Base-by-base conservation (phyloP, 495 filamentous ascomycete genomes). In the Pseudoneurospora amorphoporcata region DNA sequence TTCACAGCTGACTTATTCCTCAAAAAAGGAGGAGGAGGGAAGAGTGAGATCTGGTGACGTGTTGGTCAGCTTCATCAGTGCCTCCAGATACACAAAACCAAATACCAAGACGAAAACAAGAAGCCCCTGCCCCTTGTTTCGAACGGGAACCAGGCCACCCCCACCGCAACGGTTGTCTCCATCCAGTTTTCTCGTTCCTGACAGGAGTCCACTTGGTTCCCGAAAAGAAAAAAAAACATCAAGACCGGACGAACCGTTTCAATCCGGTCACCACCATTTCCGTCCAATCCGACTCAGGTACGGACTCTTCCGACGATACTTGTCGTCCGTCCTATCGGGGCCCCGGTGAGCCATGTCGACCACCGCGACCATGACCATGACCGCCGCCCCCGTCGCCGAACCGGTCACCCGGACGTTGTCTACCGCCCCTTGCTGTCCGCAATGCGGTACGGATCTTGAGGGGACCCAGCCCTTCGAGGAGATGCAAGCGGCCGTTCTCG, bases 401-500 rank as follows among this genome's bases (percentile, higher is more conserved):
- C 53, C 53, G 6, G 53, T 65, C 29, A 65, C 53, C 29, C 8
- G 8, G n/a, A 65, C 32, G 0, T 65, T 65, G 32, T 35, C 53
- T 37, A 65, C 53, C 53, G 29, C 53, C 29, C 68, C 75, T 16
- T 79, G 89, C 77, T 82, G 80, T 39, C 80, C 80, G 1, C 73
- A 76, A n/a, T 82, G 80, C 74, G 80, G 80, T 47, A 76, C 70
- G 40, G 70, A 92, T 70, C 69, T 79, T 39, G 53, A 65, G 53
- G 69, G 74, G 39, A 73, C 81, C 40, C 76, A 76, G 35, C 75
- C 76, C 47, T 80, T 74, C 77, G 78, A 77, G 78, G 87, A 84
- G 78, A 84, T 76, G 75, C 86, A 80, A 84, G 83, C 77, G 79
- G 89, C 82, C 73, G 84, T 79, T 3, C 77, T 82, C 69, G 81